Conservation (phyloP, 73 alveolate species). For the Uronychia binucleata region DNA sequence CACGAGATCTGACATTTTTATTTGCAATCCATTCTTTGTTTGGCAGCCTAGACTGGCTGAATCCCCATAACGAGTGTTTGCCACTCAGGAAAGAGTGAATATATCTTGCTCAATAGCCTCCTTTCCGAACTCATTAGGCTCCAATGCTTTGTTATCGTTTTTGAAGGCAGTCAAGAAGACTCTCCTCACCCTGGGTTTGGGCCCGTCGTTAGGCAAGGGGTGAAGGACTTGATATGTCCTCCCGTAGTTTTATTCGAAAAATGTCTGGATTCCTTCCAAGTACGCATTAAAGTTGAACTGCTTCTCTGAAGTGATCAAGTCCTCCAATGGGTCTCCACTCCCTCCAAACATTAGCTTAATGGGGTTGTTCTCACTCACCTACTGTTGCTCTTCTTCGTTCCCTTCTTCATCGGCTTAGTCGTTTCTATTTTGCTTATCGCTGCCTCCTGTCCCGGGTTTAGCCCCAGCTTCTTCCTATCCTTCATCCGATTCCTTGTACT, state of each 20-base stretch:
- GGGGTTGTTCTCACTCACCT: too few species aligned
- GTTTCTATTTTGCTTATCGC: too few species aligned
- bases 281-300: background rate
- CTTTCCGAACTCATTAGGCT: background rate
- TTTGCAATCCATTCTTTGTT: background rate
- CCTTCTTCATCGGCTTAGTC: too few species aligned
- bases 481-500: too few species aligned
- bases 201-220: background rate
- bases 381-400: too few species aligned
- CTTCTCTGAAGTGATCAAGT: background rate
- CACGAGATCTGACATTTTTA: background rate
- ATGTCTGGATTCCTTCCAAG: background rate
- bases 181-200: background rate
- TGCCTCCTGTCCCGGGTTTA: too few species aligned
- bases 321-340: background rate
- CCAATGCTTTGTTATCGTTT: background rate
- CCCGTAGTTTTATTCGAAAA: background rate
- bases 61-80: background rate
- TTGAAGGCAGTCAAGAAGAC: background rate
- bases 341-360: background rate
- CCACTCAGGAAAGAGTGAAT: background rate
- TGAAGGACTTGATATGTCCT: background rate
- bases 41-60: background rate
- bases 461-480: too few species aligned
- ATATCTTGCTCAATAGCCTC: background rate